Evolutionary conservation across 768 basidiomycete genomes (phyloP), one percentile per base, ranked within the genome.

Genomic region (Amanita muscaria): DNA sequence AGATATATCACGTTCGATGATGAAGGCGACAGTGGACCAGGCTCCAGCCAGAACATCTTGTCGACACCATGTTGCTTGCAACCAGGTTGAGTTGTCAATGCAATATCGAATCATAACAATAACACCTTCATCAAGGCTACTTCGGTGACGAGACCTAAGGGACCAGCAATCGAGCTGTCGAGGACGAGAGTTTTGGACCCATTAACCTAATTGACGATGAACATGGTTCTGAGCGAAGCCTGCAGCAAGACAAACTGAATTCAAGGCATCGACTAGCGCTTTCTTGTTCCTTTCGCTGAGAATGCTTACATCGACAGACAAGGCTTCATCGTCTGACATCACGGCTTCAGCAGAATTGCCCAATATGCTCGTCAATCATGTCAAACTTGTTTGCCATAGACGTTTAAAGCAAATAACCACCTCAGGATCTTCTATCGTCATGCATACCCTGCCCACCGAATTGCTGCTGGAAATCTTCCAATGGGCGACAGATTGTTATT

Each of bases 11-110:
- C 79, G 54, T 93, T 93, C 25, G 85, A 76, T 5, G 93, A 92
- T 3, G 79, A 74, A 2, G 88, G 84, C 10, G 79, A 73, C 36
- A 98, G 65, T 7, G 88, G 82, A 14, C 93, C 93, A 9, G 83
- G 63, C 64, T 98, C 96, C 18, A 99, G 78, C 94, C 96, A 99
- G 66, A 93, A 96, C 88, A 99, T 94, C 71, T 96, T 96, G 68
- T 97, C 93, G 3, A 99, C 90, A 4, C 91, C 93, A 79, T 98
- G 93, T 59, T 98, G 88, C 94, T 98, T 53, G 44, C 18, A 22
- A 39, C 27, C 40, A 36, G 23, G 18, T 8, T 15, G 15, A 19
- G 22, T 19, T 9, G 21, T 23, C 18, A 10, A 9, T 34, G 24
- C 44, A 38, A 44, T 25, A 24, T 22, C 11, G 15, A 0, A 23